Evolutionary conservation across 106 monocot species (phyloP).

Genomic region (Amphibolis antarctica): DNA sequence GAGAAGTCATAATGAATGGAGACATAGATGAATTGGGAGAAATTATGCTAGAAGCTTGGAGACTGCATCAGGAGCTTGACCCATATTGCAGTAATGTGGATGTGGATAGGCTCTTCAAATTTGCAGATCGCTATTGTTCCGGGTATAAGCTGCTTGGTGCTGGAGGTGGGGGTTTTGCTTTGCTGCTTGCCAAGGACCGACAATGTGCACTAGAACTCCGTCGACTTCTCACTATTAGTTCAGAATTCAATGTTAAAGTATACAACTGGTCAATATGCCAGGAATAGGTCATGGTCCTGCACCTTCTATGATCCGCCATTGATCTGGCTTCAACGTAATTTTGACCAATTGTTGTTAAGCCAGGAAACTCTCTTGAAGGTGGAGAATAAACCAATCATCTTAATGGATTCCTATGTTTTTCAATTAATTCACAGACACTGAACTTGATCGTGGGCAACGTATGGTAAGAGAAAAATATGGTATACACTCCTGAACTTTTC

Average conservation of each 20-base stretch:
- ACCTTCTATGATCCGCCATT: too few species aligned
- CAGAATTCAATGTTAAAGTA: slow-evolving; percentile 49
- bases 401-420: too few species aligned
- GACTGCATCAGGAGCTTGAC: slow-evolving; percentile 87
- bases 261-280: slow-evolving; percentile 45
- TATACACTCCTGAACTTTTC: too few species aligned
- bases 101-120: slow-evolving; percentile 69
- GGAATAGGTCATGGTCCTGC: too few species aligned
- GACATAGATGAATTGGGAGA: slow-evolving; percentile 77
- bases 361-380: too few species aligned
- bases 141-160: slow-evolving; percentile 95
- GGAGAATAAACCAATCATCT: too few species aligned
- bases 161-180: slow-evolving; percentile 90
- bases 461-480: too few species aligned
- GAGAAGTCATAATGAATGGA: slow-evolving; percentile 83
- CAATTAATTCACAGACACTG: too few species aligned
- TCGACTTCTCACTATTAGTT: slow-evolving; percentile 28
- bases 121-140: slow-evolving; percentile 63
- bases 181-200: slow-evolving; percentile 58
- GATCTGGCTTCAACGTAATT: too few species aligned
- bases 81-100: slow-evolving; percentile 85
- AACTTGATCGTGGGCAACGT: too few species aligned
- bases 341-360: too few species aligned
- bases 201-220: slow-evolving; percentile 33
- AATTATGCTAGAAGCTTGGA: slow-evolving; percentile 91